Evolutionary conservation across 371 early-diverging fungal species (phyloP).

Genomic region (Mortierella sp.): DNA sequence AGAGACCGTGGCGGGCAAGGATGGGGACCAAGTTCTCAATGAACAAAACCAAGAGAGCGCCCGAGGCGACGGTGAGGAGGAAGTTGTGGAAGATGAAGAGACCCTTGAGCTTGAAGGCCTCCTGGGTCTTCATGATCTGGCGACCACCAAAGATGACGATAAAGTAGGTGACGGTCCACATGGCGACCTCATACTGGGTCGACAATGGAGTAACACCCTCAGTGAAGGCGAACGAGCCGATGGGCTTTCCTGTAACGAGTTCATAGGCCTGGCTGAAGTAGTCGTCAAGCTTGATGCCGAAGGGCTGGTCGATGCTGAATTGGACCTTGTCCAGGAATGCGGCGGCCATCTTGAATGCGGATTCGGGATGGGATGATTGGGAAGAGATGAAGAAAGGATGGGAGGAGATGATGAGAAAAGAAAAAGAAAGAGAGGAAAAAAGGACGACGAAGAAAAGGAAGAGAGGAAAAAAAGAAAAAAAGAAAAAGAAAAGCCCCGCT

Average conservation of each 20-base stretch:
- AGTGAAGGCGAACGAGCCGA: slow-evolving; percentile 64
- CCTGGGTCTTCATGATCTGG: slow-evolving; percentile 67
- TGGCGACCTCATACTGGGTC: slow-evolving; percentile 68
- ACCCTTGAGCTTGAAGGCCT: slow-evolving; percentile 71
- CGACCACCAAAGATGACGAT: slow-evolving; percentile 80
- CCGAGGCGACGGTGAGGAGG: slow-evolving; percentile 73
- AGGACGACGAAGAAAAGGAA: slow-evolving; percentile 2
- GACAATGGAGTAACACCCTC: slow-evolving; percentile 75
- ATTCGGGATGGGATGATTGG: slow-evolving; percentile 6
- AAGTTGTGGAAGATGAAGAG: slow-evolving; percentile 82
- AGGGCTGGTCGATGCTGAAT: slow-evolving; percentile 62
- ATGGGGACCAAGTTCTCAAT: slow-evolving; percentile 79
- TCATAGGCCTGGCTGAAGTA: slow-evolving; percentile 61
- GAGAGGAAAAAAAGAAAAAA: no score
- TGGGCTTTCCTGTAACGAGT: slow-evolving; percentile 57
- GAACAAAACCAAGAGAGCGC: slow-evolving; percentile 70
- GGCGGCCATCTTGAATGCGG: slow-evolving; percentile 29
- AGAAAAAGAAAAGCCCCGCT: background rate
- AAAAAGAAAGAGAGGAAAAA: slow-evolving; percentile 8
- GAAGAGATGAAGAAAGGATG: slow-evolving; percentile 4
- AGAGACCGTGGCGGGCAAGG: slow-evolving; percentile 68
- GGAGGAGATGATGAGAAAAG: slow-evolving; percentile 14
- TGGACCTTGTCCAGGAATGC: slow-evolving; percentile 55
- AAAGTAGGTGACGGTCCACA: slow-evolving; percentile 67
- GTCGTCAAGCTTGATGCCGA: slow-evolving; percentile 64